Evolutionary conservation across 2,329 filamentous ascomycete species (phyloP).

Genomic region (Xylaria polymorpha): DNA sequence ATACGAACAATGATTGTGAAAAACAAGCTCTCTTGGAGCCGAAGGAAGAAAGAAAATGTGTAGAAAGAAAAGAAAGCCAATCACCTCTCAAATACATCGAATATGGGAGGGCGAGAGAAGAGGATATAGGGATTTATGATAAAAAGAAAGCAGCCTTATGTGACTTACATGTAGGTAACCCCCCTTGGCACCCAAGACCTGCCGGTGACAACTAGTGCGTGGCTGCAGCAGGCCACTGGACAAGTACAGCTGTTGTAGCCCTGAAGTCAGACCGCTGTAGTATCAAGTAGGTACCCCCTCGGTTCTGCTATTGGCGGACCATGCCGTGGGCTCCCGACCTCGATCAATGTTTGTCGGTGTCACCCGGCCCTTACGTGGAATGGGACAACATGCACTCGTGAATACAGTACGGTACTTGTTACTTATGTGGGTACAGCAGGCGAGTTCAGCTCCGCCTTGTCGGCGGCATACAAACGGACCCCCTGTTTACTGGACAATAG

Average conservation of each 20-base stretch:
- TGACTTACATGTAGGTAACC: not conserved
- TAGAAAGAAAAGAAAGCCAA: conserved; percentile 33
- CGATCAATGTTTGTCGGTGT: conserved; percentile 1
- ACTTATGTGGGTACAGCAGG: not conserved
- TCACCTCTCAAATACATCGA: conserved; percentile 29
- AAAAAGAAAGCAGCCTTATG: conserved; percentile 23
- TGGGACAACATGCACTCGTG: not conserved
- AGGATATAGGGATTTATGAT: conserved; percentile 41
- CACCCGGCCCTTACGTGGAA: conserved; percentile 8
- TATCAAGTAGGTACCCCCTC: not conserved
- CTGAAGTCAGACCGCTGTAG: not conserved
- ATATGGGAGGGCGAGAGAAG: conserved; percentile 24
- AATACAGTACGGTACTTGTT: not conserved
- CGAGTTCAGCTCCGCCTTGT: conserved; percentile 21
- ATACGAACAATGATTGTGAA: conserved; percentile 11
- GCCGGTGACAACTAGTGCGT: conserved; percentile 4
- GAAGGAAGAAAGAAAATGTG: conserved; percentile 10
- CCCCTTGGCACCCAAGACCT: not conserved
- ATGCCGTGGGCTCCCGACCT: not conserved
- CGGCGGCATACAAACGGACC: not conserved
- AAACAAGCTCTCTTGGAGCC: not conserved
- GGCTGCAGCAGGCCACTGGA: conserved; percentile 14
- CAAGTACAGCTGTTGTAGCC: conserved; percentile 17
- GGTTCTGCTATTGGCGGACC: conserved; percentile 7
- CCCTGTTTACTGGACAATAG: not conserved